Evolutionary conservation across 805 yeast species (phyloP).

Genomic region (Spathaspora girioi): DNA sequence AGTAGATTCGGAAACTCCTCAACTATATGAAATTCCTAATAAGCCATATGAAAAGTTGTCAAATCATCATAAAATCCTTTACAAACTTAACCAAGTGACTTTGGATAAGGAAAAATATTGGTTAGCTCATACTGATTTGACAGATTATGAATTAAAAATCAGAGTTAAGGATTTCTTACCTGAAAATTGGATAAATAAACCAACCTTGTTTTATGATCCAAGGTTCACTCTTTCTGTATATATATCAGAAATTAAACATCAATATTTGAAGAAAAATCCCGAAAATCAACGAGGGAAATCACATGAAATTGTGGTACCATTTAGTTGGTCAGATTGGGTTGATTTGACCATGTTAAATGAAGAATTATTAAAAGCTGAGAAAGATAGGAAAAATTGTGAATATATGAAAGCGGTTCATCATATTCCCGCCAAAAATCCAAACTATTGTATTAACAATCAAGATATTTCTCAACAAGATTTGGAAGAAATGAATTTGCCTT

Average conservation of each 20-base stretch:
- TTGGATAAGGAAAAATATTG: conserved; percentile 20
- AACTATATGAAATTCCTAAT: conserved; percentile 13
- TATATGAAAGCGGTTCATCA: conserved; percentile 18
- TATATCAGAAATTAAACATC: conserved; percentile 35
- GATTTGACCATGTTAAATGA: conserved; percentile 41
- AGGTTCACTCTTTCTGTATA: conserved; percentile 51
- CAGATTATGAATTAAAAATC: conserved; percentile 15
- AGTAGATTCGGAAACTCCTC: not conserved
- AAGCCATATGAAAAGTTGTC: conserved; percentile 13
- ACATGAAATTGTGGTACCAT: conserved; percentile 22
- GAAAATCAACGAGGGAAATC: conserved; percentile 25
- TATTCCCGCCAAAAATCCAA: conserved; percentile 13
- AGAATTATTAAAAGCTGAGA: conserved; percentile 16
- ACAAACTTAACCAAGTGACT: conserved; percentile 17
- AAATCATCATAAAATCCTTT: conserved; percentile 13
- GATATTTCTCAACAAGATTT: conserved; percentile 16
- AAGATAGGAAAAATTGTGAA: conserved; percentile 17
- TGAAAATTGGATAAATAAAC: conserved; percentile 16
- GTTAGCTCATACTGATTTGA: conserved; percentile 23
- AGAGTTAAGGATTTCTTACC: conserved; percentile 14
- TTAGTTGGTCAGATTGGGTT: conserved; percentile 56
- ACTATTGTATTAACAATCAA: conserved; percentile 14
- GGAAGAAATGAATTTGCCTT: conserved; percentile 17
- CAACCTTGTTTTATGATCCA: conserved; percentile 45
- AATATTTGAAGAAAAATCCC: conserved; percentile 10